A percentile compares a stretch with the other conserved stretches of the same genome.
phyloP scores from a whole-genome alignment of 768 basidiomycete genomes.

The Erythrobasidium yunnanense region DNA sequence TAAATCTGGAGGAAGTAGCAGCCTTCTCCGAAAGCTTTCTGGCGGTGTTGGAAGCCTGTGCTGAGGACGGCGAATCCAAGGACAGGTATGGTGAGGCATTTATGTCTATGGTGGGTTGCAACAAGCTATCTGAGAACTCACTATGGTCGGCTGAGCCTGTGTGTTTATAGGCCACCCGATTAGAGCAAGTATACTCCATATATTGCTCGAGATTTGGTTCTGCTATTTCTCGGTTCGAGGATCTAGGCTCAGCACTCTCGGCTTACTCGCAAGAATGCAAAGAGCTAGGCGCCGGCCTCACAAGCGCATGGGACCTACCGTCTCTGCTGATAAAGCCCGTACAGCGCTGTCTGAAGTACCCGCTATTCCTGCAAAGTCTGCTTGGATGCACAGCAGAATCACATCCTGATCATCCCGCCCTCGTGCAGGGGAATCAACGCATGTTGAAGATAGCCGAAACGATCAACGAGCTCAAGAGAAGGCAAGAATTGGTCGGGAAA shows the following conservation, averaged over 20 bases:
- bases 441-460: conserved; percentile 36
- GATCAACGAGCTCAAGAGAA: conserved; percentile 38
- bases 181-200: conserved; percentile 34
- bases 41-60: conserved; percentile 22
- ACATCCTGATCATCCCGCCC: conserved; percentile 33
- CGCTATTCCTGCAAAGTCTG: conserved; percentile 63
- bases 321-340: conserved; percentile 98
- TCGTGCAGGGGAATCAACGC: conserved; percentile 31
- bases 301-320: conserved; percentile 80
- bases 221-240: conserved; percentile 58
- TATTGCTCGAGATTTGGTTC: conserved; percentile 40
- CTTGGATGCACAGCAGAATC: conserved; percentile 31
- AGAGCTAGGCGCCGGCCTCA: conserved; percentile 45
- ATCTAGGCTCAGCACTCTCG: conserved; percentile 49
- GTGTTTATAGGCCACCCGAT: conserved; percentile 29
- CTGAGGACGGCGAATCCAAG: neutral
- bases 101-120: conserved; percentile 33
- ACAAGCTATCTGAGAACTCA: too few species aligned
- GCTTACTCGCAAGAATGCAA: conserved; percentile 53
- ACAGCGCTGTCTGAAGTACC: conserved; percentile 97
- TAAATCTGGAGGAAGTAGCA: conserved; percentile 37
- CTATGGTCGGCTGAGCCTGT: neutral
- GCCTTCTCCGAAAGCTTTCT: conserved; percentile 32
- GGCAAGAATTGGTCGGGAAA: conserved; percentile 31
- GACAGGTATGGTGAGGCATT: conserved; percentile 35